Base-by-base conservation (phyloP, 371 early-diverging fungal species). In the Syncephalastrum contaminatum region DNA sequence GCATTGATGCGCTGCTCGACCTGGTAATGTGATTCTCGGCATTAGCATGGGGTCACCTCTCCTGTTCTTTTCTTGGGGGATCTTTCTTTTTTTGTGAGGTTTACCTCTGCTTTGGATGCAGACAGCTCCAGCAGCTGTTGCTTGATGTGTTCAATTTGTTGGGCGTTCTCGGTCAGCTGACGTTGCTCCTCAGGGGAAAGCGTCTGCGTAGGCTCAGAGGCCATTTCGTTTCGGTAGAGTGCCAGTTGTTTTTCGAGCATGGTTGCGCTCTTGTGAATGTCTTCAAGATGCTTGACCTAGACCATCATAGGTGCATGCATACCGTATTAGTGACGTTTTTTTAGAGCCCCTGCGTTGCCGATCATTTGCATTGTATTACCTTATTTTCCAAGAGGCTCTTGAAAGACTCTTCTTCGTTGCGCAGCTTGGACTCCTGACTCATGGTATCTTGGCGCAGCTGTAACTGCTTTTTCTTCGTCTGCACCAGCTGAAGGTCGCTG, bases 1-100 rank as follows among this genome's bases (percentile, higher is more conserved):
- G 82, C 70, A 47, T 81, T 86, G 39, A 89, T 88, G 19, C 84
- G 82, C 3, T 72, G 67, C 51, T 86, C 90, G 36, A 30, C 36
- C 88, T 87, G 63, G 3, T 27, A 56, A 47, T 55, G 27, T 50
- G 16, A 14, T 8, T 18, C 3, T 2, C 25, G 12, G 10, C 24
- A n/a, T 14, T 36, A 15, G 43, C 36, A 19, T 25, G 36, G 36
- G 36, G 7, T 30, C 36, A 10, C 12, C 10, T 30, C 36, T 30
- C 36, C 21, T 42, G 50, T 22, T 10, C 7, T 30, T 30, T 12
- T 30, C 12, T 30, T 8, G 30, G 14, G 4, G 15, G 1, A 10
- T 14, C 43, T 53, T 24, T 25, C 41, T 50, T 42, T 50, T 24
- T 12, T 22, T 30, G 5, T 42, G 22, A 51, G 25, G 21, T 30